Evolutionary conservation across 2,329 filamentous ascomycete genomes (phyloP), one percentile per base, ranked within the genome.

Genomic region (Penicillium sp.): DNA sequence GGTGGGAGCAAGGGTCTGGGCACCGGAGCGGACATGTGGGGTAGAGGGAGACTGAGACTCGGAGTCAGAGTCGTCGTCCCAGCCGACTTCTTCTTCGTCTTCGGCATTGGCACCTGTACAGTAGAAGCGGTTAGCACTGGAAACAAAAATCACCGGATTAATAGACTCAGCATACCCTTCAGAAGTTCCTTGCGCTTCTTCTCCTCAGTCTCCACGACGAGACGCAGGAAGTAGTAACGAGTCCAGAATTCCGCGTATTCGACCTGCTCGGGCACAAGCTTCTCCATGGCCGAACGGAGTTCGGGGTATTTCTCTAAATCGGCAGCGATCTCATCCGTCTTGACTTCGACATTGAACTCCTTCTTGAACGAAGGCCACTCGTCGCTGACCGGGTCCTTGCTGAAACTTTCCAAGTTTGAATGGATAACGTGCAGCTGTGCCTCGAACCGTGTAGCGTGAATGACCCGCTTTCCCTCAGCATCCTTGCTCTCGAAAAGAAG

Each of bases 351-450:
- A 66, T 93, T 86, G 71, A 97, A 97, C 0, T 80, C 81, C 62
- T 85, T 80, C 55, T 84, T 82, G 87, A 93, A 97, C 5, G 80
- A 74, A 10, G 86, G 82, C 79, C 89, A 97, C 73, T 95, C 87
- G 15, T 84, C 82, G 49, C 87, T 87, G 8, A 84, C 82, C 0
- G 93, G 91, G 69, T 97, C 92, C 70, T 89, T 89, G 55, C 85
- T 84, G 75, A 97, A 96, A 67, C 87, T 90, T 61, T 94, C 89
- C 40, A 87, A 75, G 21, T 87, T 89, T 5, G 91, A 93, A 75
- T 99, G 94, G 59, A 99, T 93, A 35, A 96, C 92, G 72, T 99
- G 93, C 61, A 99, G 80, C 76, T 97, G 94, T 0, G 94, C 94
- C 70, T 99, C 94, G 71, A 97, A 93, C 60, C 94, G 85, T 51